Percentiles rank a stretch among this genome's conserved stretches.
phyloP scores from a whole-genome alignment of 2,329 filamentous ascomycete species.

The Tolypocladium nubicola region DNA sequence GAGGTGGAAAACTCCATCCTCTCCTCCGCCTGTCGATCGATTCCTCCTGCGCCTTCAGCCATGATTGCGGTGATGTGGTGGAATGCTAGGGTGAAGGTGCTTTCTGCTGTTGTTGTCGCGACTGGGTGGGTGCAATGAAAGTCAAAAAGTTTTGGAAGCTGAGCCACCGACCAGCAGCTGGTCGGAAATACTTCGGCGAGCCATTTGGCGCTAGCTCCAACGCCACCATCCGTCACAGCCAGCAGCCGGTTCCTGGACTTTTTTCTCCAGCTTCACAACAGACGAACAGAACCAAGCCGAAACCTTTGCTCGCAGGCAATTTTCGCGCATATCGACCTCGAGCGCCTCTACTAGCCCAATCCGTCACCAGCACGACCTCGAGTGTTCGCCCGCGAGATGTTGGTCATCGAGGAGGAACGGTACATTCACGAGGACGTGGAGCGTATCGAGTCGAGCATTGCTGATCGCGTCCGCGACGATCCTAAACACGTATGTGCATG shows the following conservation, averaged over 20 bases:
- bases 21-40: slow-evolving; percentile 90
- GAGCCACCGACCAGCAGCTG: slow-evolving; percentile 1
- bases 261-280: neutral
- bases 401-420: slow-evolving; percentile 87
- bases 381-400: slow-evolving; percentile 36
- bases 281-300: neutral
- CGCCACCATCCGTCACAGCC: neutral
- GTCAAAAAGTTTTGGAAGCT: slow-evolving; percentile 15
- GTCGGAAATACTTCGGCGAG: slow-evolving; percentile 21
- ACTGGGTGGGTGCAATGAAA: neutral
- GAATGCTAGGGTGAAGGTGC: neutral
- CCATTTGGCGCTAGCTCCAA: neutral
- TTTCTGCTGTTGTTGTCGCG: neutral
- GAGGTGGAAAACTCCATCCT: slow-evolving; percentile 97
- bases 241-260: neutral
- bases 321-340: neutral
- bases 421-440: slow-evolving; percentile 95
- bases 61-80: slow-evolving; percentile 40
- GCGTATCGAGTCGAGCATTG: slow-evolving; percentile 86
- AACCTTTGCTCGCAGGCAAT: neutral
- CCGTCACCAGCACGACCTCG: neutral
- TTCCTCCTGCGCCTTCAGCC: slow-evolving; percentile 66
- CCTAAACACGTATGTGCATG: slow-evolving; percentile 63
- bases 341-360: neutral
- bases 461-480: slow-evolving; percentile 80